These are phyloP conservation scores for Knoxdaviesia proteae DNA, from an alignment of 2,329 filamentous ascomycete genomes.

Conservation along the genomic window DNA sequence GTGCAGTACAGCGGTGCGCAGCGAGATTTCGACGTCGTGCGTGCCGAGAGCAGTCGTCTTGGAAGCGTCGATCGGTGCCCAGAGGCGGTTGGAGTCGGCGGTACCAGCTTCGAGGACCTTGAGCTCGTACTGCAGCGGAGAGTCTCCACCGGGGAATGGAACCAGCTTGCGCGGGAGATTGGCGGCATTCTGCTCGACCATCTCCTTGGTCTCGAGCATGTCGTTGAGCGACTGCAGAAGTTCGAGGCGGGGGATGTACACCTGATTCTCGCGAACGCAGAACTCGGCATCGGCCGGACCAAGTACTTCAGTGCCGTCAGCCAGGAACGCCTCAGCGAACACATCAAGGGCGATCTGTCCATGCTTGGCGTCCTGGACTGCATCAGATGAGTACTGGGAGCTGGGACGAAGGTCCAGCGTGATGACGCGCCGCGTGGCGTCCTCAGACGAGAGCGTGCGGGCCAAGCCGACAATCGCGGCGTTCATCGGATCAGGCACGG, in stretches of 20 bases:
- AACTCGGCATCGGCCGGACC: conserved; percentile 15
- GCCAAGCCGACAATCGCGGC: conserved; percentile 23
- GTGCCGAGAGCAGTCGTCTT: too few species aligned
- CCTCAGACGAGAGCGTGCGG: conserved; percentile 27
- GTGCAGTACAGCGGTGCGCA: too few species aligned
- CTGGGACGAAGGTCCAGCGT: conserved; percentile 18
- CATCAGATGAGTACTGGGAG: neutral
- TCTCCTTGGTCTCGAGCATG: conserved; percentile 17
- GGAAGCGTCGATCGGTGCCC: too few species aligned
- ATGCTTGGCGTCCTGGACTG: neutral
- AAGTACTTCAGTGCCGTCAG: neutral
- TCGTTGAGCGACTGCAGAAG: conserved; percentile 19
- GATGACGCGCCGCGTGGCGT: conserved; percentile 20
- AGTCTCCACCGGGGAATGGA: too few species aligned
- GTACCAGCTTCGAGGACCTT: too few species aligned
- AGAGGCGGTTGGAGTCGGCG: too few species aligned
- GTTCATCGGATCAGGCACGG: conserved; percentile 2
- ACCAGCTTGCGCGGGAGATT: too few species aligned
- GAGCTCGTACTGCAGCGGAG: too few species aligned
- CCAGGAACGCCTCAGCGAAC: neutral
- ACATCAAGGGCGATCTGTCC: neutral
- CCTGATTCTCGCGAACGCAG: conserved; percentile 13
- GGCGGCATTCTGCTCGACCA: too few species aligned
- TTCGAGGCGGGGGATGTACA: conserved; percentile 24
- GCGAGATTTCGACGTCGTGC: too few species aligned